Evolutionary conservation across 2,329 filamentous ascomycete genomes (phyloP).

Genomic region (Cyphellophora attinorum): DNA sequence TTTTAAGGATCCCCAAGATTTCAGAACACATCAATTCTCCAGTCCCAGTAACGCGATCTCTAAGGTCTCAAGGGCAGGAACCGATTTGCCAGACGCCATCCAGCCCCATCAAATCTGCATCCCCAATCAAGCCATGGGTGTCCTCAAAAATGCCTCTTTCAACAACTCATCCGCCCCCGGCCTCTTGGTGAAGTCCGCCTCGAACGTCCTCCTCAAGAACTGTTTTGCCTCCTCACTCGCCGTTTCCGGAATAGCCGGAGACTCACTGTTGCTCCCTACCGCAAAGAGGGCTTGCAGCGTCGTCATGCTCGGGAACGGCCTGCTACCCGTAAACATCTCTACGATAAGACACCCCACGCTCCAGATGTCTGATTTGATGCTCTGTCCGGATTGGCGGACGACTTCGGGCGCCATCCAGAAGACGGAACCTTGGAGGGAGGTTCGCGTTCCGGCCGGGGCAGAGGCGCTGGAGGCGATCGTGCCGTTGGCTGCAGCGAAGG

Average conservation of each 20-base stretch:
- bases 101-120: too few species aligned
- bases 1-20: too few species aligned
- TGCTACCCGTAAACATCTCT: conserved; percentile 96
- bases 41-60: too few species aligned
- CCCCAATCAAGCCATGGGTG: conserved; percentile 10
- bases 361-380: conserved; percentile 98
- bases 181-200: conserved; percentile 86
- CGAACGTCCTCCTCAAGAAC: conserved; percentile 84
- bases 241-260: conserved; percentile 78
- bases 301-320: conserved; percentile 93
- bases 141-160: conserved; percentile 63
- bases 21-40: too few species aligned
- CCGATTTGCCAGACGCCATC: too few species aligned
- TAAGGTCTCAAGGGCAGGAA: too few species aligned
- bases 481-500: conserved; percentile 27
- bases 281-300: conserved; percentile 98
- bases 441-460: conserved; percentile 70
- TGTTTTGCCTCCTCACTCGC: conserved; percentile 74
- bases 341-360: conserved; percentile 92
- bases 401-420: conserved; percentile 99
- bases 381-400: conserved; percentile 94
- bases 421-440: conserved; percentile 88
- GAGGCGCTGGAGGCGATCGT: too few species aligned
- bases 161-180: conserved; percentile 88
- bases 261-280: conserved; percentile 79